Conservation (phyloP, 1,284 basidiomycete genomes). For the Heterobasidion irregulare region DNA sequence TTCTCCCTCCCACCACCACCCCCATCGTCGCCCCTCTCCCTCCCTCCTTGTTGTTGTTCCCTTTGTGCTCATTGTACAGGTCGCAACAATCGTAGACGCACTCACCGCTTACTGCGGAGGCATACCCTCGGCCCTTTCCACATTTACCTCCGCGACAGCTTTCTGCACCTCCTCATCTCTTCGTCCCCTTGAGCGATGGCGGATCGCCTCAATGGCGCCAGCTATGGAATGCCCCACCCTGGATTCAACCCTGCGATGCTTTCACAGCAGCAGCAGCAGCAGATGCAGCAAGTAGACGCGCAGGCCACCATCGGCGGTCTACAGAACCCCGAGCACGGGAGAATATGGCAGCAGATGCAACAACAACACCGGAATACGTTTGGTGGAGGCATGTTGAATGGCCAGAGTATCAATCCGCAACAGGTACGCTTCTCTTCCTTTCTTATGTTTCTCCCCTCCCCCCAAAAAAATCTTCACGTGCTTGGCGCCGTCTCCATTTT, state of each 20-base stretch:
- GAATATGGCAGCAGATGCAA: constrained; percentile 52
- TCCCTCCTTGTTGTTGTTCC: constrained; percentile 17
- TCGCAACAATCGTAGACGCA: constrained; percentile 8
- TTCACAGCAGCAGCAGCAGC: constrained; percentile 22
- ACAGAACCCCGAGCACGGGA: constrained; percentile 34
- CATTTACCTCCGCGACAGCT: constrained; percentile 18
- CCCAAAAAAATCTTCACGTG: not conserved
- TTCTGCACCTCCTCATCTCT: constrained; percentile 13
- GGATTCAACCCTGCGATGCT: constrained; percentile 36
- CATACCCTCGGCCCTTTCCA: constrained; percentile 1
- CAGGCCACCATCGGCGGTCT: constrained; percentile 33
- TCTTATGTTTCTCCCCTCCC: not conserved
- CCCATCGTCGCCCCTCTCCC: constrained; percentile 12
- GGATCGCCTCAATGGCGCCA: constrained; percentile 37
- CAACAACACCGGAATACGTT: constrained; percentile 24
- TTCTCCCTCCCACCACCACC: constrained; percentile 19
- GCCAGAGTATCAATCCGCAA: constrained; percentile 5
- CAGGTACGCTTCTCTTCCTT: not conserved
- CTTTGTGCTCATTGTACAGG: constrained; percentile 8
- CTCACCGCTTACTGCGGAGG: constrained; percentile 6
- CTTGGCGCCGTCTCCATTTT: too few relatives aligned
- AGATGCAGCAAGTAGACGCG: constrained; percentile 21
- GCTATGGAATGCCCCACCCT: constrained; percentile 39
- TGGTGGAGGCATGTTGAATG: constrained; percentile 19
- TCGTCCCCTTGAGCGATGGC: constrained; percentile 38